Base-by-base conservation (phyloP, 1,139 yeast species). In the Meyerozyma athensensis region DNA sequence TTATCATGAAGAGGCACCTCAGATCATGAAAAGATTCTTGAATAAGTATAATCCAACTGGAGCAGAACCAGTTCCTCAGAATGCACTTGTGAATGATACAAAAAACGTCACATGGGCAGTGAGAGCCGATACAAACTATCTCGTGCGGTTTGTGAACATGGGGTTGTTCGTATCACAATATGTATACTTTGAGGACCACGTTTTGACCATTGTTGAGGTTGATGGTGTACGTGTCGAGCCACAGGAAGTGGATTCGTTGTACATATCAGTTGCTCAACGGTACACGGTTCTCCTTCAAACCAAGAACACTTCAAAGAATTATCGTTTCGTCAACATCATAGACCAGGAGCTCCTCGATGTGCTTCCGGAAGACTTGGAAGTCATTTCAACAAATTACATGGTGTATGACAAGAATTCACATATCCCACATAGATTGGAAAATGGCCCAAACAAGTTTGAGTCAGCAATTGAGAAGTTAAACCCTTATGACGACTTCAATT, bases 51-150 rank as follows among this genome's bases (percentile, higher is more conserved):
- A 84, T 48, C 94, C 94, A 22, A 82, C 90, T 1, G 94, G 94
- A 39, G 87, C 86, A 28, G 94, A 84, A 56, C 92, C 92, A 26
- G 73, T 83, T 40, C 92, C 92, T 6, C 79, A 79, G 44, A 79
- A 77, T 50, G 51, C 77, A 26, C 62, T 83, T 39, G 72, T 83
- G 53, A 82, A 83, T 53, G 84, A 83, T 44, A 69, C 84, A 9
- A 70, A 74, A 39, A 78, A 79, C 49, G 69, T 62, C 14, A 70
- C 84, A 3, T 66, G 86, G 61, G 39, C 58, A 18, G 82, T 84
- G 39, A 68, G 76, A 41, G 78, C 82, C 14, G 73, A 74, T 36
- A 79, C 72, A 44, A 81, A 85, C 1, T 82, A 83, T 53, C 63
- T 81, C 40, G 54, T 82, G 34, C 67, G 89, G 48, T 67, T 84